Percentiles rank a stretch among this genome's conserved stretches.
These are phyloP conservation scores for Hyphodiscus hymeniophilus DNA, from an alignment of 495 filamentous ascomycete species.

Conservation along the genomic window DNA sequence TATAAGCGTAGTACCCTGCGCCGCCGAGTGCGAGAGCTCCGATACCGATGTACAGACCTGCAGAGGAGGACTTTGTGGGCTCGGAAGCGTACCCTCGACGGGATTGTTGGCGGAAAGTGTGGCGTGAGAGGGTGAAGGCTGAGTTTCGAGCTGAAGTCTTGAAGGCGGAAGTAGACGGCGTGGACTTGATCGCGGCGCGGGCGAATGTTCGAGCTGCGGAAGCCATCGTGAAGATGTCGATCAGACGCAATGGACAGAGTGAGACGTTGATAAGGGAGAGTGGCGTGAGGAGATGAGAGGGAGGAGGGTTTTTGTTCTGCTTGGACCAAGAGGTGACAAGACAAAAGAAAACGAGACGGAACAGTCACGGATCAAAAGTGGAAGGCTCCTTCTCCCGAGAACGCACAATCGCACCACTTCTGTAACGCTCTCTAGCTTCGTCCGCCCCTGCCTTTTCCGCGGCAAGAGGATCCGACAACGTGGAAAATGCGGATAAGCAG, in stretches of 20 bases:
- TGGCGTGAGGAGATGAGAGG: no score
- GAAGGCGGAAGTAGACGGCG: constrained; percentile 18
- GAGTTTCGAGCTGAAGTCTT: constrained; percentile 38
- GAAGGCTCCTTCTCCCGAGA: no score
- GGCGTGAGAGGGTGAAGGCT: constrained; percentile 40
- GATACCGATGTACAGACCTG: constrained; percentile 41
- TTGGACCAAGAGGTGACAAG: background rate
- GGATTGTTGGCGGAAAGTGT: constrained; percentile 54
- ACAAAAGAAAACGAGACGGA: background rate
- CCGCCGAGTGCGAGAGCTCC: constrained; percentile 47
- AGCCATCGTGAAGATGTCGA: constrained; percentile 11
- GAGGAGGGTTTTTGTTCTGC: no score
- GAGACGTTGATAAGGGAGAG: background rate
- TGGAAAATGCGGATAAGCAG: no score
- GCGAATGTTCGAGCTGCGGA: constrained; percentile 18
- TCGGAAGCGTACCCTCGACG: constrained; percentile 69
- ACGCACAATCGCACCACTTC: no score
- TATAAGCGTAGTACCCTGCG: constrained; percentile 67
- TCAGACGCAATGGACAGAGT: background rate
- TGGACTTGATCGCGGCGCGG: constrained; percentile 17
- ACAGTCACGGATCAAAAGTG: background rate
- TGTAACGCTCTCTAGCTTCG: no score
- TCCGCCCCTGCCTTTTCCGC: no score
- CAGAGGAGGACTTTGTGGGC: constrained; percentile 43
- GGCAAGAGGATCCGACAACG: no score